Base-by-base conservation (phyloP, 352 stramenopile species). In the Phytophthora uliginosa region DNA sequence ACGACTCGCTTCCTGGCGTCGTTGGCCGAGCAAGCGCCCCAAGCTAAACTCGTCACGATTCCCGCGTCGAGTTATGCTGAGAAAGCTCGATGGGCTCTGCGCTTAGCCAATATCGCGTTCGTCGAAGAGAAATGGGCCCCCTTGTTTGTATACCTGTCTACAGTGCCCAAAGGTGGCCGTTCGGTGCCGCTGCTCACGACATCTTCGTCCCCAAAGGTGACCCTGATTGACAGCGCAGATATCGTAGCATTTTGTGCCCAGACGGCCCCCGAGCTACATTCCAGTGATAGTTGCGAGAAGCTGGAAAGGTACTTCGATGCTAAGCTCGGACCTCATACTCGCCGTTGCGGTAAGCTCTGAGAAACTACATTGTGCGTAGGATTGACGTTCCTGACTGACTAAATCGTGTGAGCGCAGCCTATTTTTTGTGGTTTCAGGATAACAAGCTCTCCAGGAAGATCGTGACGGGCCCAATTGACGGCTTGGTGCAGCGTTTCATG, bases 41-140 rank as follows among this genome's bases (percentile, higher is more conserved):
- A 42, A 20, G 50, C 61, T 59, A 59, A 31, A 13, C 64, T 91
- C 42, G 82, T 91, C 59, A 79, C 82, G 26, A 89, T 91, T 51
- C 81, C 82, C 2, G 74, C 74, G 20, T 90, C 81, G 50, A 92
- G 85, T 72, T 92, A 83, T 54, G 82, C 82, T 20, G 84, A 90
- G 68, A 92, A 92, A 65, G 78, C 82, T 36, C 78, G 84, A 7
- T 90, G 80, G 84, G 81, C 81, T 22, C 54, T 92, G 33, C 76
- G 80, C 22, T 28, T 86, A 6, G 78, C 77, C 4, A 66, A 77
- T 0, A 64, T 90, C n/a, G 38, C 73, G 28, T 89, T 90, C 50
- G 42, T 58, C 0, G 84, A 92, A 71, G 67, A 77, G 42, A 86
- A 82, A 60, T 81, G 83, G 71, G 79, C 76, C 0, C 78, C 82